These are phyloP conservation scores for Bjerkandera adusta DNA, from an alignment of 1,284 basidiomycete genomes.

Conservation along the genomic window DNA sequence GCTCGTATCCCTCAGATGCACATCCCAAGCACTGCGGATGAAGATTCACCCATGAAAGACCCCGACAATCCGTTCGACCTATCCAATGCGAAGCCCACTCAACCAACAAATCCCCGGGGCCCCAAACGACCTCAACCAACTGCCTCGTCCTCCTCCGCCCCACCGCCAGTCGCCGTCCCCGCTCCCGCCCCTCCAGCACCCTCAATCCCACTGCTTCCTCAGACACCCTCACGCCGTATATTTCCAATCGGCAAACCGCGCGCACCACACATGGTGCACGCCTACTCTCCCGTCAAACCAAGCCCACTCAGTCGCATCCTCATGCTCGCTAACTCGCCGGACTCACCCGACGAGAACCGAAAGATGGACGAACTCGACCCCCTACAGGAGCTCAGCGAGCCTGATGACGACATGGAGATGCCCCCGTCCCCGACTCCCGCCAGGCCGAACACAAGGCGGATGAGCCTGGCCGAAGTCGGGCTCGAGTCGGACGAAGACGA, in stretches of 20 bases:
- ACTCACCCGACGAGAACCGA: slow-evolving; percentile 32
- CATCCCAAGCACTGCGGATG: neutral
- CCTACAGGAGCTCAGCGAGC: slow-evolving; percentile 19
- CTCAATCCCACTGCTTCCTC: slow-evolving; percentile 20
- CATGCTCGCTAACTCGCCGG: slow-evolving; percentile 62
- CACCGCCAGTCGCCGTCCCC: too few relatives aligned
- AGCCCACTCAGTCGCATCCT: slow-evolving; percentile 75
- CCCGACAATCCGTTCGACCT: slow-evolving; percentile 15
- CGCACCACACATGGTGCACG: slow-evolving; percentile 66
- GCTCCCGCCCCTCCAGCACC: slow-evolving; percentile 1
- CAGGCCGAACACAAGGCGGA: slow-evolving; percentile 9
- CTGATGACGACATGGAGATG: slow-evolving; percentile 2
- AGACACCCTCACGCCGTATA: slow-evolving; percentile 21
- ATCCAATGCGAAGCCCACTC: slow-evolving; percentile 6
- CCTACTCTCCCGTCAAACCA: slow-evolving; percentile 74
- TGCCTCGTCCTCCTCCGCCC: too few relatives aligned
- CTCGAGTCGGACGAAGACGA: slow-evolving; percentile 16
- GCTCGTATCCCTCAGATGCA: slow-evolving; percentile 36
- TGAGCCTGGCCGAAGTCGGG: slow-evolving; percentile 25
- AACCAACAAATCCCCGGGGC: slow-evolving; percentile 1
- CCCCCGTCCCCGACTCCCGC: slow-evolving; percentile 20
- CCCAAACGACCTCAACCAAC: slow-evolving; percentile 6
- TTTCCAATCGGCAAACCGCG: slow-evolving; percentile 59
- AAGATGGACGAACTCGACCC: slow-evolving; percentile 25
- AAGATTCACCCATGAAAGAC: slow-evolving; percentile 15